phyloP scores from a whole-genome alignment of 2,329 filamentous ascomycete genomes.

The Colletotrichum brevisporum region DNA sequence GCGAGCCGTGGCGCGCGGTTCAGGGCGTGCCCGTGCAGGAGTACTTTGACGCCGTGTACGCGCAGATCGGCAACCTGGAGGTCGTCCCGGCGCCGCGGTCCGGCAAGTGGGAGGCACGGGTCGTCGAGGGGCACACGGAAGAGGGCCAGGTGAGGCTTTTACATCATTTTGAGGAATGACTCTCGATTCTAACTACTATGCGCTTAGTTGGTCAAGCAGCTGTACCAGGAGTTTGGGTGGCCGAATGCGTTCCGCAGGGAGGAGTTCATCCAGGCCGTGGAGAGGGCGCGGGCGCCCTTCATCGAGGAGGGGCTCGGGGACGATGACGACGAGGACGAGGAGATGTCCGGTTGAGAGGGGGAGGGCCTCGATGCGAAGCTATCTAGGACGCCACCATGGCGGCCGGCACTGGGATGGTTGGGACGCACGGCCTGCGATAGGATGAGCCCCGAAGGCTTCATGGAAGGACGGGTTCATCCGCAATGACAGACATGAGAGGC shows the following conservation, averaged over 20 bases:
- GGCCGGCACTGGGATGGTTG: neutral
- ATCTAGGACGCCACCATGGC: neutral
- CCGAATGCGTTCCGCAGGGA: conserved; percentile 33
- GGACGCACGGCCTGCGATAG: neutral
- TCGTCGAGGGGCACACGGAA: conserved; percentile 34
- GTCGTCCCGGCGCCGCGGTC: conserved; percentile 36
- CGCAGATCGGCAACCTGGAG: conserved; percentile 34
- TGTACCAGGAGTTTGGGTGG: conserved; percentile 34
- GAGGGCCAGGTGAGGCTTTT: conserved; percentile 32
- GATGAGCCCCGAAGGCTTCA: neutral
- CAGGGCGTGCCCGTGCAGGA: conserved; percentile 23
- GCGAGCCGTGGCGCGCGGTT: conserved; percentile 35
- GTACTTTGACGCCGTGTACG: conserved; percentile 34
- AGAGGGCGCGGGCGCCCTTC: conserved; percentile 24
- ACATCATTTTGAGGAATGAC: neutral
- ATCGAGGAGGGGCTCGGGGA: conserved; percentile 31
- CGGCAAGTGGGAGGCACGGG: conserved; percentile 36
- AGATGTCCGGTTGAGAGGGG: conserved; percentile 25
- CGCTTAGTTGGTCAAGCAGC: conserved; percentile 14
- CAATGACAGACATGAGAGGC: neutral
- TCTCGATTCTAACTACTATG: neutral
- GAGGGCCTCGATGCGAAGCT: neutral
- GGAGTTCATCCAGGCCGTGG: conserved; percentile 33
- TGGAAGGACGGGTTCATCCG: neutral
- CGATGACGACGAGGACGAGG: conserved; percentile 34